Conservation (phyloP, 202 grass and related monocot species). For the Carex arenaria region DNA sequence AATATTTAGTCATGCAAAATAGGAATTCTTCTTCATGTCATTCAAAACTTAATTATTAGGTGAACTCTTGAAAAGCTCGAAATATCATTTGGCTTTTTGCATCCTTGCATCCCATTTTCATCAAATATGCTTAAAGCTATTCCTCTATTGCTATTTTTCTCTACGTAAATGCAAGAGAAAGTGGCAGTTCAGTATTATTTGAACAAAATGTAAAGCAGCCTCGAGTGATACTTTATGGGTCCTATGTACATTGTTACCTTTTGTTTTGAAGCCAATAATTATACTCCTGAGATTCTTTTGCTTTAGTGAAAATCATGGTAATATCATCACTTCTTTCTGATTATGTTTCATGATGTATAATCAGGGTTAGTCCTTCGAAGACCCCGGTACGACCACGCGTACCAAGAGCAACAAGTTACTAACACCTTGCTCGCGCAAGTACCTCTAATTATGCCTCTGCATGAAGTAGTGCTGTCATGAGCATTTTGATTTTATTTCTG, state of each 20-base stretch:
- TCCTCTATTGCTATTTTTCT: neutral
- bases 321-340: slow-evolving; percentile 21
- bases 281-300: neutral
- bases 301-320: neutral
- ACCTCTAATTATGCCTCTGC: slow-evolving; percentile 23
- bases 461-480: slow-evolving; percentile 24
- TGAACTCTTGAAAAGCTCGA: neutral
- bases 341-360: slow-evolving; percentile 20
- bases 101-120: neutral
- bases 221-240: neutral
- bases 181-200: neutral
- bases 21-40: neutral
- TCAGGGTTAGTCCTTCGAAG: slow-evolving; percentile 98
- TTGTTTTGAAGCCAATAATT: neutral
- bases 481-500: slow-evolving; percentile 10
- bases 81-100: neutral
- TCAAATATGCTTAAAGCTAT: neutral
- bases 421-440: slow-evolving; percentile 23
- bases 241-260: neutral
- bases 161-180: neutral
- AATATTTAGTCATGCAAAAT: neutral
- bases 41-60: slow-evolving; percentile 1
- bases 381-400: slow-evolving; percentile 73
- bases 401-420: slow-evolving; percentile 44
- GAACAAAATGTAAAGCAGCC: neutral